A percentile compares a stretch with the other conserved stretches of the same genome.
These are phyloP conservation scores for Trametes cingulata DNA, from an alignment of 768 basidiomycete genomes.

Conservation along the genomic window DNA sequence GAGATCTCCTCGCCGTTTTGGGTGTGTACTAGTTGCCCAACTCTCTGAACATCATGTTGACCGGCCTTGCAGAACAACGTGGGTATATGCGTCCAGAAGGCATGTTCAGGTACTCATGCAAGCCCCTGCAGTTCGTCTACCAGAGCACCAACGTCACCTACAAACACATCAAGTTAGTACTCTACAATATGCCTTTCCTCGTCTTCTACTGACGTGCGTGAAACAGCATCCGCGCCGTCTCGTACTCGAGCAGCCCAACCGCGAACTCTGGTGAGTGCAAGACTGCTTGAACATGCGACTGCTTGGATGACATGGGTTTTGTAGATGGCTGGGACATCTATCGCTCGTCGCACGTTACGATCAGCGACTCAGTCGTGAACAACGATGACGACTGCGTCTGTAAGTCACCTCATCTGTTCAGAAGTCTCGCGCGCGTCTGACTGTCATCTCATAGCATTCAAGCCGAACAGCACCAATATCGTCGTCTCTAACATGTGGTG, in stretches of 20 bases:
- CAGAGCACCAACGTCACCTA: conserved; percentile 44
- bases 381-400: conserved; percentile 46
- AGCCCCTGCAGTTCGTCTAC: conserved; percentile 38
- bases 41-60: background rate
- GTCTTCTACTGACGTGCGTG: background rate
- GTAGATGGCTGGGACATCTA: conserved; percentile 54
- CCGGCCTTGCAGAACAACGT: conserved; percentile 23
- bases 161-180: conserved; percentile 36
- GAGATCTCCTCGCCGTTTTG: conserved; percentile 44
- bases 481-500: conserved; percentile 44
- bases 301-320: background rate
- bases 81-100: background rate
- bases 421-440: background rate
- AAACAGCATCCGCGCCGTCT: conserved; percentile 34
- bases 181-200: background rate
- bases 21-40: conserved; percentile 28
- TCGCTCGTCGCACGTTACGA: conserved; percentile 37
- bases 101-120: background rate
- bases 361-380: conserved; percentile 40
- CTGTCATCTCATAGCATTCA: conserved; percentile 36
- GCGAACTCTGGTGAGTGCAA: conserved; percentile 36
- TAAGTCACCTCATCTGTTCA: conserved; percentile 16
- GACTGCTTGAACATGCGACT: too few species aligned
- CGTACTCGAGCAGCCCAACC: conserved; percentile 36
- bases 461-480: conserved; percentile 48